phyloP scores from a whole-genome alignment of 805 yeast genomes.

The Metschnikowia colocasiae region DNA sequence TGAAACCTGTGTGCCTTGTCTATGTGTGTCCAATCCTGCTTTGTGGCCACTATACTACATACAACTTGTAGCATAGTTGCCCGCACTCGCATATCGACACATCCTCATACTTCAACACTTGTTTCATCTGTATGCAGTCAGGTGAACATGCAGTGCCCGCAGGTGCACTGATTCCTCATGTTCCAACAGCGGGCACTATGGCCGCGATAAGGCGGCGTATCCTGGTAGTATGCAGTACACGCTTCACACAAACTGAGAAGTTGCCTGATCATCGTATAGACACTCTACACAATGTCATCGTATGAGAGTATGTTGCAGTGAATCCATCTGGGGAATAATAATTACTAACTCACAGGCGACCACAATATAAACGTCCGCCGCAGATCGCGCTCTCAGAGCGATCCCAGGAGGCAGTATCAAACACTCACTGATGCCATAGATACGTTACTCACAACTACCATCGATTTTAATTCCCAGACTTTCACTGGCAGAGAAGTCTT shows the following conservation, averaged over 20 bases:
- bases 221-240: not conserved
- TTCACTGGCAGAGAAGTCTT: slow-evolving; percentile 24
- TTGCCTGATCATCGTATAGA: not conserved
- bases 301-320: slow-evolving; percentile 39
- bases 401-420: slow-evolving; percentile 26
- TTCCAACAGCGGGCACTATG: not conserved
- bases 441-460: slow-evolving; percentile 25
- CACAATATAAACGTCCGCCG: slow-evolving; percentile 34
- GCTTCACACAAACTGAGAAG: not conserved
- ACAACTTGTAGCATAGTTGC: no score
- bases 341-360: slow-evolving; percentile 28
- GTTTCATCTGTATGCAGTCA: no score
- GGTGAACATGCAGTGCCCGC: no score
- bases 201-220: slow-evolving; percentile 3
- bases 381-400: slow-evolving; percentile 8
- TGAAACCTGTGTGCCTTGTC: no score
- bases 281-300: slow-evolving; percentile 32
- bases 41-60: no score
- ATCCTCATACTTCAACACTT: no score
- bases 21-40: no score
- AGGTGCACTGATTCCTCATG: not conserved
- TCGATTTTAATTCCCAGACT: slow-evolving; percentile 9
- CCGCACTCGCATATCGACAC: no score
- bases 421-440: slow-evolving; percentile 35
- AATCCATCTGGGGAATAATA: not conserved